Base-by-base conservation (phyloP, 2,329 filamentous ascomycete species). In the Fusarium albosuccineum region DNA sequence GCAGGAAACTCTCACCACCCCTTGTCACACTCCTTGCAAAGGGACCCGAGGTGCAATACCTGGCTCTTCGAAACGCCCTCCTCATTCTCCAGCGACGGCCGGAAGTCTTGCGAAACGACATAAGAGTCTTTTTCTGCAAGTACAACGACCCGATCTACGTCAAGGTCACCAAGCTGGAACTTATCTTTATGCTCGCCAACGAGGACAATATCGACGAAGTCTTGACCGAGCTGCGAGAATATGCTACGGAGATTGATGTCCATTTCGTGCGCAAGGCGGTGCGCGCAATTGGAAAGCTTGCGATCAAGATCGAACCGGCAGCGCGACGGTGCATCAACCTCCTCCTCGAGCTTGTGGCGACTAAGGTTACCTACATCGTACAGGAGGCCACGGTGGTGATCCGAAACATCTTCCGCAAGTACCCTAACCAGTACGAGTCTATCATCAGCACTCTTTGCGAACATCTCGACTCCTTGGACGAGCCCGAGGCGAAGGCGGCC, bases 71-170 rank as follows among this genome's bases (percentile, higher is more conserved):
- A 66, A 99, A 99, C 76, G 96, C 96, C 0, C 86, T 99, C 3
- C 85, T 99, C 13, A 99, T 99, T 70, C 83, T 99, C 53, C 96
- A 99, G 78, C 87, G 95, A 72, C 87, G 95, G 57, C 96, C 96
- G 0, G 96, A 98, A 74, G 95, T 99, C 9, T 81, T 99, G 55
- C 89, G 94, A 67, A 98, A 97, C 79, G 96, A 99, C 78, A 98
- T 99, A 66, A 89, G 96, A 46, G 96, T 99, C 33, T 99, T 99
- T 82, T 99, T 99, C 81, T 99, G 96, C 89, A 99, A 99, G 85
- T 99, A 99, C 81, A 99, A 99, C 78, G 96, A 99, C 76, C 96
- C 96, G 0, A 99, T 99, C 68, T 99, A 98, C 78, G 96, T 99
- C 81, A 99, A 99, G 80, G 96, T 99, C 52, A 99, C 96, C 14